Base-by-base conservation (phyloP, 441 rosid species). In the Bocquillonia castaneifolia region DNA sequence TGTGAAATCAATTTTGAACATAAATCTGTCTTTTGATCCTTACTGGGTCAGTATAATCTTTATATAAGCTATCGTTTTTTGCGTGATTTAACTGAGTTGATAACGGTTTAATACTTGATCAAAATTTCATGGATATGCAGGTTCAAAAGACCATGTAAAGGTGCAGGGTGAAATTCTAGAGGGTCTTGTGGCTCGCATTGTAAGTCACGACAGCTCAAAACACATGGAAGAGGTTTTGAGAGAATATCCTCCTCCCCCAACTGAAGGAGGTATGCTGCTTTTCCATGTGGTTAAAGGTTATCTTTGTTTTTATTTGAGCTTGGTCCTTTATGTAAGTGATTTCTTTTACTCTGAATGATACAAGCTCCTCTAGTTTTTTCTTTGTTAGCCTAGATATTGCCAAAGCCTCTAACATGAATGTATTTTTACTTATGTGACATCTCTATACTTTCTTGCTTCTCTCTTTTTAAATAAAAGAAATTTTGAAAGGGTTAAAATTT, bases 111-210 rank as follows among this genome's bases (percentile, higher is more conserved):
- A 2, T 36, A 7, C 25, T 34, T n/a, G 22, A 42, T 50, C 10
- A 28, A 20, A 28, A 25, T 55, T 48, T 34, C 36, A 17, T 60
- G 64, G 56, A 36, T 50, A 22, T 72, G 70, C 85, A 94, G 99
- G 86, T 76, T 90, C 97, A 32, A 88, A 82, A 69, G 93, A 92
- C 77, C 99, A 94, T 80, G 76, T 78, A 72, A 69, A 81, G 77
- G 90, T 83, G 59, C 99, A 94, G 71, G 99, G 99, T 72, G 98
- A 94, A 84, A 90, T 94, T 68, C 74, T 91, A 63, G 99, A 94
- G 85, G 99, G 99, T 66, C 92, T 94, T 26, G 97, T 94, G 75
- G 99, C 97, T 57, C 99, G 97, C 68, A 76, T 91, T 51, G 94
- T 91, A 45, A 81, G 90, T 77, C 86, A 78, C 76, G 88, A 84